Base-by-base conservation (phyloP, 2,329 filamentous ascomycete genomes). In the Epichloe uncinata region DNA sequence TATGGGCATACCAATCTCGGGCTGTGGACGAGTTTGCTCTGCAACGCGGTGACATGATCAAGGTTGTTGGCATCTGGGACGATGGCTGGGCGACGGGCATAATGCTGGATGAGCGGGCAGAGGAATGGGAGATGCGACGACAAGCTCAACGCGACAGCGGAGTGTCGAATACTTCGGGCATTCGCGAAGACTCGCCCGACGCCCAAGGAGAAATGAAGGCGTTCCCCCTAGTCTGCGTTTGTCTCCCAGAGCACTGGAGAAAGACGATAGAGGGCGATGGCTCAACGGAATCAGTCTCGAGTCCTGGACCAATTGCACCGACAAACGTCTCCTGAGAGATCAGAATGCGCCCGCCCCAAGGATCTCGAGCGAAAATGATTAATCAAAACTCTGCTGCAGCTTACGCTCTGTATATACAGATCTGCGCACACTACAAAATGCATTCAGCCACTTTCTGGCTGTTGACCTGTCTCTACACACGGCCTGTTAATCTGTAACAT, bases 11-110 rank as follows among this genome's bases (percentile, higher is more conserved):
- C 66, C 88, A 95, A 59, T 91, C 93, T 35, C 85, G 93, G 35
- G 93, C 93, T 4, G 81, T 82, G 33, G 93, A 98, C 61, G 93
- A 98, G 63, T 97, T 97, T 62, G 76, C 87, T 38, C 74, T 98
- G 37, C 93, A 97, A 60, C 82, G 93, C 52, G 93, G 93, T 49
- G 93, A 98, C 63, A 96, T 98, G 90, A 77, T 98, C 61, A 97
- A 96, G 70, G 84, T 98, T 13, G 85, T 97, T 35, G 93, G 93
- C 54, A 98, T 98, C 57, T 98, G 93, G 93, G 93, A 98, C 61
- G 93, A 98, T 64, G 93, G 93, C 44, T 98, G 93, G 93, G 93
- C 93, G 11, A 98, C 93, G 1, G 93, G 93, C 59, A 78, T 96
- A 50, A 76, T 94, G 62, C 71, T 95, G 50, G 77, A 84, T 49